phyloP scores from a whole-genome alignment of 2,329 filamentous ascomycete species.

The Acephala macrosclerotiorum region DNA sequence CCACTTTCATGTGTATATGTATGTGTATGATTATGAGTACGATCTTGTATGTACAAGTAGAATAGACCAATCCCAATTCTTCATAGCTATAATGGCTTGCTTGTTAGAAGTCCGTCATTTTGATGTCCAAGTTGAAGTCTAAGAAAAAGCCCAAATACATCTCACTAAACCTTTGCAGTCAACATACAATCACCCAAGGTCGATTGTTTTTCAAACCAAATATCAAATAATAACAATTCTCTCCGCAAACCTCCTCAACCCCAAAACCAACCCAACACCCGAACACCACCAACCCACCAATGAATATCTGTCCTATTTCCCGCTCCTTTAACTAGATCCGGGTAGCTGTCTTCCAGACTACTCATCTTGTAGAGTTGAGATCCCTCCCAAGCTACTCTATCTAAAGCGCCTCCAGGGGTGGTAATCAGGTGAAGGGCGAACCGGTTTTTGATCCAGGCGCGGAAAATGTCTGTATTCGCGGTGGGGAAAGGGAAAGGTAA shows the following conservation, averaged over 20 bases:
- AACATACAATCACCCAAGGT: background rate
- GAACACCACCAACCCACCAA: background rate
- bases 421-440: no score
- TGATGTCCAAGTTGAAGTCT: background rate
- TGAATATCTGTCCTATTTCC: no score
- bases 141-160: background rate
- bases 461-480: no score
- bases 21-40: conserved; percentile 20
- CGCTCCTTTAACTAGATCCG: no score
- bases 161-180: no score
- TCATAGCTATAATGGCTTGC: background rate
- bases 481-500: no score
- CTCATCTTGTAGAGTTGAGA: no score
- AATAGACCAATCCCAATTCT: conserved; percentile 28
- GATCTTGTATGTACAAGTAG: conserved; percentile 11
- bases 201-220: background rate
- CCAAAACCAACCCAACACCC: background rate
- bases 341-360: no score
- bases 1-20: conserved; percentile 13
- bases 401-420: no score
- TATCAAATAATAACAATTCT: background rate
- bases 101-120: background rate
- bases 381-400: no score
- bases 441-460: no score
- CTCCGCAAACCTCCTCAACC: background rate